Evolutionary conservation across 495 filamentous ascomycete genomes (phyloP), one percentile per base, ranked within the genome.

Genomic region (Aspergillus bertholletiae): DNA sequence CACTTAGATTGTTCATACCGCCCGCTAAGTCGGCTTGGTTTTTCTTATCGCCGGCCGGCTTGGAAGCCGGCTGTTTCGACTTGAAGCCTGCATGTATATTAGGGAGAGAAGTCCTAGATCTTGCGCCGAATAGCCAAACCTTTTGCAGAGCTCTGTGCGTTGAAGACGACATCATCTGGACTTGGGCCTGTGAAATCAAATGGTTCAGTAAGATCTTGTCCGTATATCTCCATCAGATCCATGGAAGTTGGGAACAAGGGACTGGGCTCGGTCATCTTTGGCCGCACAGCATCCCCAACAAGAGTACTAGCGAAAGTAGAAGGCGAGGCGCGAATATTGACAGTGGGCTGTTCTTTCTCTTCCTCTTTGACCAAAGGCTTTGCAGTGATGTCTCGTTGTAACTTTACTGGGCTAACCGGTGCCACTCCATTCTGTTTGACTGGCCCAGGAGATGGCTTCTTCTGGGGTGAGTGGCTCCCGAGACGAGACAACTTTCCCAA

Each of bases 101-200:
- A 74, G 72, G 72, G 60, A 51, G 49, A 27, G 23, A 60, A 49
- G 49, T 56, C 61, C 62, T 58, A 71, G 56, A 64, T 67, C 63
- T 75, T 75, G 62, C 63, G 70, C 70, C 72, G 75, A 71, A 78
- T 69, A 63, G 70, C 69, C 76, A 86, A 88, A 95, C 90, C 86
- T 92, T 94, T 94, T 69, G 79, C 74, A 58, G 71, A 73, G 50
- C 77, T 87, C 73, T 97, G 94, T 56, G 94, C 94, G 67, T 85
- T 83, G 37, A 86, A 74, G 54, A 97, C 88, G 56, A 93, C 75
- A 73, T 97, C 95, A 73, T 98, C 94, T 61, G 94, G 94, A 69
- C 93, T 97, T 51, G 94, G 94, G 57, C 81, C 88, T 83, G 86
- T 76, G 76, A 97, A 98, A 49, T 86, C 84, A 72, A 76, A 79